phyloP scores from a whole-genome alignment of 495 filamentous ascomycete species.

The Trichoderma asperelloides region DNA sequence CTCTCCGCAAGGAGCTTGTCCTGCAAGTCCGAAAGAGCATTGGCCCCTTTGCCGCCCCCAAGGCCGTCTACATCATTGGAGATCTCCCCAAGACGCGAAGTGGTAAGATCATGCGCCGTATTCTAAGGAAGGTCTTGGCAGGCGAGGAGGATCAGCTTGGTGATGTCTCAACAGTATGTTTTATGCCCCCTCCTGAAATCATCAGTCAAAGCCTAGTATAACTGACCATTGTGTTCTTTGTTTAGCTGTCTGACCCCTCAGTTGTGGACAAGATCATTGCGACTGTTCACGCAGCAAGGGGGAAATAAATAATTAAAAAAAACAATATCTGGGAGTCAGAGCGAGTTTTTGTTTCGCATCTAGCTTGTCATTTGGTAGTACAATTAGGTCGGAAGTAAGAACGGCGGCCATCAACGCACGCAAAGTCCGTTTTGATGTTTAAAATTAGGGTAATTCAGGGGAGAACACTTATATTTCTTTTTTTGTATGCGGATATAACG shows the following conservation, averaged over 20 bases:
- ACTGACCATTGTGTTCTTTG: slow-evolving; percentile 26
- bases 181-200: neutral
- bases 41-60: slow-evolving; percentile 93
- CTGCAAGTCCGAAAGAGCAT: slow-evolving; percentile 95
- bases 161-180: slow-evolving; percentile 80
- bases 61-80: slow-evolving; percentile 79
- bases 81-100: slow-evolving; percentile 94
- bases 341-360: neutral
- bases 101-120: slow-evolving; percentile 98
- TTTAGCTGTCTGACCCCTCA: slow-evolving; percentile 76
- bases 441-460: neutral
- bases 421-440: neutral
- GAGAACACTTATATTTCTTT: neutral
- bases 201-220: slow-evolving; percentile 10
- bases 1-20: slow-evolving; percentile 84
- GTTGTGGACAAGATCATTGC: slow-evolving; percentile 86
- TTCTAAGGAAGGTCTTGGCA: slow-evolving; percentile 91
- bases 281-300: slow-evolving; percentile 54
- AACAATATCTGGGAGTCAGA: neutral
- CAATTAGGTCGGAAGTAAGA: neutral
- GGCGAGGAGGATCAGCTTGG: slow-evolving; percentile 96
- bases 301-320: slow-evolving; percentile 32
- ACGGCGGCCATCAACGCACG: neutral
- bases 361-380: slow-evolving; percentile 2
- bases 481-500: neutral